These are phyloP conservation scores for Talaromyces trachyspermus DNA, from an alignment of 495 filamentous ascomycete genomes.

Conservation along the genomic window DNA sequence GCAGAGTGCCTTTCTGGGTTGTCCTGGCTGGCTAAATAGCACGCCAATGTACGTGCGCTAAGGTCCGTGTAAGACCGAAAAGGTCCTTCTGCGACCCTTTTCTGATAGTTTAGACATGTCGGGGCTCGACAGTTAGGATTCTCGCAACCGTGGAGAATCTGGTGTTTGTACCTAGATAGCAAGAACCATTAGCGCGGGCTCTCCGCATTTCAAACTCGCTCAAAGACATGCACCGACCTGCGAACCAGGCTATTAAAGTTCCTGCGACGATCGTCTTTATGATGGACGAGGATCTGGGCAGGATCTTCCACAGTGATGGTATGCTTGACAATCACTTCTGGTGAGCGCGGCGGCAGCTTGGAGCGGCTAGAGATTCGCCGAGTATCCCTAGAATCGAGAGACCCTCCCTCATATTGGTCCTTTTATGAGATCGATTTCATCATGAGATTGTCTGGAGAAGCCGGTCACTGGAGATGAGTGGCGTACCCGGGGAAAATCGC, in stretches of 20 bases:
- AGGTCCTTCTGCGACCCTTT: conserved; percentile 56
- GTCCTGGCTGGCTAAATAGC: conserved; percentile 70
- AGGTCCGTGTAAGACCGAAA: conserved; percentile 63
- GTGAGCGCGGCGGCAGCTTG: conserved; percentile 43
- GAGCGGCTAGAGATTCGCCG: conserved; percentile 27
- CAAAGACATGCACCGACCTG: conserved; percentile 27
- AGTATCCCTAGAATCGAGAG: conserved; percentile 27
- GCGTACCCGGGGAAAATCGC: too few species aligned
- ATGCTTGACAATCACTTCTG: conserved; percentile 38
- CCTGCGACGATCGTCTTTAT: conserved; percentile 42
- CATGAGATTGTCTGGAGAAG: neutral
- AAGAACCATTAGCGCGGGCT: conserved; percentile 10
- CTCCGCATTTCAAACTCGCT: neutral
- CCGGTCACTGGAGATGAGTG: neutral
- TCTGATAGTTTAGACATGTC: conserved; percentile 75
- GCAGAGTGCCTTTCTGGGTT: conserved; percentile 71
- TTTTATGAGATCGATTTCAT: conserved; percentile 14
- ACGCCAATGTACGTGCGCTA: conserved; percentile 69
- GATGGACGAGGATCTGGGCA: conserved; percentile 37
- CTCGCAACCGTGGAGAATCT: conserved; percentile 77
- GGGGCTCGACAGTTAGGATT: conserved; percentile 61
- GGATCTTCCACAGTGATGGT: conserved; percentile 43
- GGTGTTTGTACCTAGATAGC: conserved; percentile 62
- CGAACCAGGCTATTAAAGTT: conserved; percentile 47
- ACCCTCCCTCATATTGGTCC: conserved; percentile 44